Evolutionary conservation across 306 rosid genomes (phyloP), one percentile per base, ranked within the genome.

Genomic region (Quercus suber): DNA sequence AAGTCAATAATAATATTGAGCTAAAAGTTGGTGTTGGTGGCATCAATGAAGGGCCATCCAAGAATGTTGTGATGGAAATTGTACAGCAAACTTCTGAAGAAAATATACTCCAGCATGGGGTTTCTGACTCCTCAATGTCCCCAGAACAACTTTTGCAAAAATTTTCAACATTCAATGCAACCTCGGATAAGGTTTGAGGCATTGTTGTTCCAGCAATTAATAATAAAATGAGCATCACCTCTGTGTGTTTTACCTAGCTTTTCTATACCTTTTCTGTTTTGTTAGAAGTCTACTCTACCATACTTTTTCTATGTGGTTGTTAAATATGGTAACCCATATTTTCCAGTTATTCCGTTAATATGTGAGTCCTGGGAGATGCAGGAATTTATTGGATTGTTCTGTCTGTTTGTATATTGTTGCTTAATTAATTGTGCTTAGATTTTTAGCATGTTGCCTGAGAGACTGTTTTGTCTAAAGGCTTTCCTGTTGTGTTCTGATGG

Each of bases 101-200:
- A 80, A 79, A 78, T 63, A 76, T 71, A 78, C 35, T 80, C 67
- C 75, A 75, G 69, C 70, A 82, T 71, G 81, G 76, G 75, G 77
- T 69, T 79, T 80, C 86, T 30, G 82, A 75, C 63, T 67, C 79
- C 28, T 52, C 85, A 59, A 55, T 84, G 72, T 76, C 89, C 84
- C 73, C 63, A 57, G 77, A 77, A 79, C 91, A 76, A 79, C 80
- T 86, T 53, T 51, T 73, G 84, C 84, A 78, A 71, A 77, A 79
- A 56, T 75, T 81, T 61, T 82, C 91, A 60, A 55, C 80, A 25
- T 75, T 82, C 72, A 79, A 75, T 67, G 63, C 74, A 70, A 57
- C 76, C 84, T 76, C 84, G 3, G 91, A 90, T 57, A 78, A 91
- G 94, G 92, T 89, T 79, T 71, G 74, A 75, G 74, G 79, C 69